Evolutionary conservation across 139 green algal species (phyloP).

Genomic region (Chlamydomonas sp.): DNA sequence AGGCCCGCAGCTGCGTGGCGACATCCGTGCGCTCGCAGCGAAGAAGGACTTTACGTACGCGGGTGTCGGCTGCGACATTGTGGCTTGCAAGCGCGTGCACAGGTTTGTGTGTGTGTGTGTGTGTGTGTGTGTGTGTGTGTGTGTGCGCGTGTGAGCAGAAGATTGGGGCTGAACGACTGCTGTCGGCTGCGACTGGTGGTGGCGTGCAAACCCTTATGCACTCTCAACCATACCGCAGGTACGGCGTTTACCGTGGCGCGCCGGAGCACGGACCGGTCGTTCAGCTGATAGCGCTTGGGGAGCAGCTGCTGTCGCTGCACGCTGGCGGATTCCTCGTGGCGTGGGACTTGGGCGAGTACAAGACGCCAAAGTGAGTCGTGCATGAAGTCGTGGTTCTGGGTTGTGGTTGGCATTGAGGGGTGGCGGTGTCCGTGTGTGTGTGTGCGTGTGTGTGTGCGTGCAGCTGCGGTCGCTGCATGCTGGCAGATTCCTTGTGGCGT

Average conservation of each 20-base stretch:
- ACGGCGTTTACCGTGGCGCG: constrained; percentile 43
- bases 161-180: neutral
- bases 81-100: constrained; percentile 57
- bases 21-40: constrained; percentile 62
- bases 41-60: constrained; percentile 83
- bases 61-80: constrained; percentile 58
- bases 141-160: neutral
- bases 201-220: no score
- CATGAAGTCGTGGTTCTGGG: neutral
- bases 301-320: constrained; percentile 69
- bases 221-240: no score
- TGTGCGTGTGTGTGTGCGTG: neutral
- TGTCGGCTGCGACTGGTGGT: neutral
- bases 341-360: constrained; percentile 63
- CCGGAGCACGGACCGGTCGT: constrained; percentile 31
- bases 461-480: constrained; percentile 64
- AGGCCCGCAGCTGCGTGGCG: constrained; percentile 39
- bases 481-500: constrained; percentile 54
- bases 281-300: constrained; percentile 72
- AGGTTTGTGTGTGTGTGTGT: no score
- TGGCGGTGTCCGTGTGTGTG: no score
- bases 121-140: neutral
- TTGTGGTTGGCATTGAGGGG: constrained; percentile 17
- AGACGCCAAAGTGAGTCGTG: constrained; percentile 35
- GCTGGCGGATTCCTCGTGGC: constrained; percentile 44